These are phyloP conservation scores for Astragalus membranaceus DNA, from an alignment of 306 rosid genomes.

Conservation along the genomic window DNA sequence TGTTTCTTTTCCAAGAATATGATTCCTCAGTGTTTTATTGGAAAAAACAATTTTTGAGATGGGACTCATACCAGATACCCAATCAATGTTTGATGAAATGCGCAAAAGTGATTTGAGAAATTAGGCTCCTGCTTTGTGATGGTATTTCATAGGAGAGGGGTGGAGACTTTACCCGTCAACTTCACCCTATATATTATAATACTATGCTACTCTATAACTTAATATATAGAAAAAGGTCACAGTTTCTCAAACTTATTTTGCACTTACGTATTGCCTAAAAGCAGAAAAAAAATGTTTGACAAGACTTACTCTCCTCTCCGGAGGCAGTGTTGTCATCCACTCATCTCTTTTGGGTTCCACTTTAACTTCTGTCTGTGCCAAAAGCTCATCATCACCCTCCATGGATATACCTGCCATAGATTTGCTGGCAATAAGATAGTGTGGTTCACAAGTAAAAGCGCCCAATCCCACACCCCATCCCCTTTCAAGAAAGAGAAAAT, in stretches of 20 bases:
- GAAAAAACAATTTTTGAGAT: too few species aligned
- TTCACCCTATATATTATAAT: neutral
- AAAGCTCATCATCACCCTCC: slow-evolving; percentile 96
- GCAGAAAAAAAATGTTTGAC: slow-evolving; percentile 3
- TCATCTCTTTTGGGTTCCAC: slow-evolving; percentile 78
- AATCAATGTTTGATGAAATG: too few species aligned
- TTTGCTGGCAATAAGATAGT: slow-evolving; percentile 20
- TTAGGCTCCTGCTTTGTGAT: too few species aligned
- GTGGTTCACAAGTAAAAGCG: slow-evolving; percentile 9
- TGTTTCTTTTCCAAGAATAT: too few species aligned
- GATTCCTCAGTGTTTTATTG: too few species aligned
- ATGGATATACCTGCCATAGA: slow-evolving; percentile 72
- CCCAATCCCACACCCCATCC: neutral
- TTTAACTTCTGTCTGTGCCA: slow-evolving; percentile 67
- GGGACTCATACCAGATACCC: too few species aligned
- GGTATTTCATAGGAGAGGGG: too few species aligned
- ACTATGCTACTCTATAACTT: neutral
- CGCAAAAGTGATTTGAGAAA: too few species aligned
- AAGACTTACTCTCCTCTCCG: slow-evolving; percentile 67
- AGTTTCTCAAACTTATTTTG: neutral
- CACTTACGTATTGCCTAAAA: neutral
- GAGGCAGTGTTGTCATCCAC: slow-evolving; percentile 95
- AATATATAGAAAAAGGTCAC: neutral
- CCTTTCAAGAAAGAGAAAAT: neutral
- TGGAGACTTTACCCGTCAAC: too few species aligned